phyloP scores from a whole-genome alignment of 1,284 basidiomycete genomes.

The Puccinia hordei region DNA sequence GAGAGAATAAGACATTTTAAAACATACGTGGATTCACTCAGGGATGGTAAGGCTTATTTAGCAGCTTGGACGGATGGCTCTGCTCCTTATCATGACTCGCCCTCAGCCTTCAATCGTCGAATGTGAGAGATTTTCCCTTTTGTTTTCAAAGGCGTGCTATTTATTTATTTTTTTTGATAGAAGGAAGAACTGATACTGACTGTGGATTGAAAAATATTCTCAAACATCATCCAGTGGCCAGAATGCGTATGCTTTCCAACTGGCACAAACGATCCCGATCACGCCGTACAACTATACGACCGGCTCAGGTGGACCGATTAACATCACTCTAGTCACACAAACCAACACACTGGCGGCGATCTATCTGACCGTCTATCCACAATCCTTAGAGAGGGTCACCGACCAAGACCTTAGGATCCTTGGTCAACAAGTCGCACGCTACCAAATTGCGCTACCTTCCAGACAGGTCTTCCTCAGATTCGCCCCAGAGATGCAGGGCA shows the following conservation, averaged over 20 bases:
- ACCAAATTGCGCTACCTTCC: constrained; percentile 50
- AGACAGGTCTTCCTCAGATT: constrained; percentile 57
- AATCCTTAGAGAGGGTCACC: constrained; percentile 52
- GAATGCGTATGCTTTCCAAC: constrained; percentile 57
- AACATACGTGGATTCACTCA: too few species aligned
- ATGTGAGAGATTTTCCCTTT: too few species aligned
- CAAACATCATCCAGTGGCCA: not conserved
- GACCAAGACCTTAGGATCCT: constrained; percentile 55
- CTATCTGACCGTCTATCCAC: constrained; percentile 58
- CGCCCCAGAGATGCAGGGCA: constrained; percentile 59
- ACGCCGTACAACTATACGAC: constrained; percentile 54
- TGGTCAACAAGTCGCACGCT: constrained; percentile 56
- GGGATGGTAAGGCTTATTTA: constrained; percentile 24
- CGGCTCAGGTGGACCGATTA: constrained; percentile 55
- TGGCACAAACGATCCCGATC: constrained; percentile 57
- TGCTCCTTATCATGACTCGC: constrained; percentile 13
- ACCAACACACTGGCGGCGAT: constrained; percentile 57
- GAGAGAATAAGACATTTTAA: not conserved
- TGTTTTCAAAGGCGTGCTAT: too few species aligned
- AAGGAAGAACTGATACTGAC: too few species aligned
- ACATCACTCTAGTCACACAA: constrained; percentile 54
- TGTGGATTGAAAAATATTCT: too few species aligned
- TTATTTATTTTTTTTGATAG: too few species aligned
- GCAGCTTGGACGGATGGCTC: constrained; percentile 23
- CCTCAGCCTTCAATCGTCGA: not conserved